Evolutionary conservation across 75 land plant species (phyloP).

Genomic region (Isoetes taiwanensis): DNA sequence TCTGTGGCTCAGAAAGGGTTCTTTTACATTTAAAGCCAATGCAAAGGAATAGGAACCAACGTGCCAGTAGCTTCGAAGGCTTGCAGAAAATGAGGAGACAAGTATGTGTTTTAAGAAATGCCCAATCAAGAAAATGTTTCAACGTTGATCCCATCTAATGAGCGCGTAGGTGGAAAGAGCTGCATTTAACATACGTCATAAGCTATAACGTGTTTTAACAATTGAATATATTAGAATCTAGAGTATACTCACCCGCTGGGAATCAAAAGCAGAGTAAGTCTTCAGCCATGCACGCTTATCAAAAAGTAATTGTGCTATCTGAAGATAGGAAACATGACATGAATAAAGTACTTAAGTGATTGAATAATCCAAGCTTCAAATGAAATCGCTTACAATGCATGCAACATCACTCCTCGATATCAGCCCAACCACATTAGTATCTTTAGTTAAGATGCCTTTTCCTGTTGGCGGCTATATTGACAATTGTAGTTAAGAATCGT

Average conservation of each 20-base stretch:
- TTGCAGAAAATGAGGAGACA: too few relatives aligned
- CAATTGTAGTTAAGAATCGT: neutral
- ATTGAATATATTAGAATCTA: neutral
- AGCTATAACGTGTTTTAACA: too few relatives aligned
- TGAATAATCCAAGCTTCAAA: neutral
- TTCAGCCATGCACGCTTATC: constrained; percentile 25
- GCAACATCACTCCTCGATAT: constrained; percentile 40
- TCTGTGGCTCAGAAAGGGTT: too few relatives aligned
- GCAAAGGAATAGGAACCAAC: too few relatives aligned
- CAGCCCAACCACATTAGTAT: constrained; percentile 23
- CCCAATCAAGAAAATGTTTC: too few relatives aligned
- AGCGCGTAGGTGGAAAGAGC: too few relatives aligned
- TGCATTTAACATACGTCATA: too few relatives aligned
- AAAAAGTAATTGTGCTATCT: constrained; percentile 32
- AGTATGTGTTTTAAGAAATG: too few relatives aligned
- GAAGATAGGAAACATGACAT: neutral
- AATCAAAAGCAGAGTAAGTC: constrained; percentile 33
- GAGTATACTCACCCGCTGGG: constrained; percentile 21
- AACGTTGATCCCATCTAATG: too few relatives aligned
- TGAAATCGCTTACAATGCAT: constrained; percentile 21
- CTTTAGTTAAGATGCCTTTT: constrained; percentile 33
- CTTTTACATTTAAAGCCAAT: too few relatives aligned
- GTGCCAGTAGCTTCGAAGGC: too few relatives aligned
- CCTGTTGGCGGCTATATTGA: constrained; percentile 31
- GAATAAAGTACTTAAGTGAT: neutral